Evolutionary conservation across 1,284 basidiomycete species (phyloP).

Genomic region (Pseudozyma sp.): DNA sequence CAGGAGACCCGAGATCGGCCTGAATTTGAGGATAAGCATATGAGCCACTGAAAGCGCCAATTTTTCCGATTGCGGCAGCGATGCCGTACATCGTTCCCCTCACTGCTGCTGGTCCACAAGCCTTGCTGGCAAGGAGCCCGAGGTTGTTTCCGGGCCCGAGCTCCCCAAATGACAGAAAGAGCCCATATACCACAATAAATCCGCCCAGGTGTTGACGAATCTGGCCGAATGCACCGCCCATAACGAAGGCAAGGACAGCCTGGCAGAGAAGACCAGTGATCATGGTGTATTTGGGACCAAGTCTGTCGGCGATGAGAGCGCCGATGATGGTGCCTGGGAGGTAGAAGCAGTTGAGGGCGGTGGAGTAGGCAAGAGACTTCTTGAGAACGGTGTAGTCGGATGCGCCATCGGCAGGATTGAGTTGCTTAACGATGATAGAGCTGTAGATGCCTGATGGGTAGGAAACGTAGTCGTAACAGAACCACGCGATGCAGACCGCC

Average conservation of each 20-base stretch:
- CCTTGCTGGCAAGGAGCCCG: conserved; percentile 60
- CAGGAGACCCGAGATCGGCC: conserved; percentile 24
- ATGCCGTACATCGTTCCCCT: conserved; percentile 63
- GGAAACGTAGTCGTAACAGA: conserved; percentile 55
- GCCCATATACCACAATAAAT: conserved; percentile 80
- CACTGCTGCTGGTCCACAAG: conserved; percentile 54
- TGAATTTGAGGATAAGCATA: conserved; percentile 61
- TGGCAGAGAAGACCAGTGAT: conserved; percentile 59
- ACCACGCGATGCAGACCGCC: conserved; percentile 80
- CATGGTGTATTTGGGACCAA: conserved; percentile 65
- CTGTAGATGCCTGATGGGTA: conserved; percentile 77
- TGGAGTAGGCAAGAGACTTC: conserved; percentile 65
- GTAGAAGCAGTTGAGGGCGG: conserved; percentile 71
- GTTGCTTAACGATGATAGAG: conserved; percentile 78
- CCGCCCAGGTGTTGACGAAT: conserved; percentile 70
- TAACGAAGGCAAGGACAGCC: conserved; percentile 73
- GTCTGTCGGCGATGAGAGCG: conserved; percentile 76
- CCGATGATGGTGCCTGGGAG: conserved; percentile 78
- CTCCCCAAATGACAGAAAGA: conserved; percentile 88
- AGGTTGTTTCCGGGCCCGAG: conserved; percentile 71
- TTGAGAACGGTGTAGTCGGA: conserved; percentile 34
- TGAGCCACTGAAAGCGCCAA: conserved; percentile 57
- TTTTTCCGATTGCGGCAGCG: conserved; percentile 85
- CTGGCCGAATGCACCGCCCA: conserved; percentile 56
- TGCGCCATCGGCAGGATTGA: conserved; percentile 70